phyloP scores from a whole-genome alignment of 208 protist genomes.

The Wallacemonas sp. region DNA sequence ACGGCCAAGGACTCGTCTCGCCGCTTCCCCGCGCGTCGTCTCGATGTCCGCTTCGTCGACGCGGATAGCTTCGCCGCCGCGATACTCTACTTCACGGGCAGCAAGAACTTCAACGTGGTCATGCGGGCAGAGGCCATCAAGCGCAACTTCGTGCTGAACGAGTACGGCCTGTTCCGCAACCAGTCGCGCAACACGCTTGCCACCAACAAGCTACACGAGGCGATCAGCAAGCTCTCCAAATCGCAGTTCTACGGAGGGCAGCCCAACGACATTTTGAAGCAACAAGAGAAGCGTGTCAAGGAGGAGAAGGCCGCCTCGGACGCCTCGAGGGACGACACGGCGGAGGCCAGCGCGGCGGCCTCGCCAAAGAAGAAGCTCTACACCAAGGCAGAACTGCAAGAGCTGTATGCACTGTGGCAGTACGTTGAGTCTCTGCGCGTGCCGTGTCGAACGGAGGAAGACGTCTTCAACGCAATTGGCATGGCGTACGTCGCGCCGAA shows the following conservation, averaged over 20 bases:
- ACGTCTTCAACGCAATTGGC: slow-evolving; percentile 73
- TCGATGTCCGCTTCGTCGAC: slow-evolving; percentile 90
- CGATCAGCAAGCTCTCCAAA: slow-evolving; percentile 63
- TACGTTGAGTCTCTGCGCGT: slow-evolving; percentile 67
- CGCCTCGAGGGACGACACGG: not conserved
- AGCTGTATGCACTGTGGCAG: slow-evolving; percentile 42
- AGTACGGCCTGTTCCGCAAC: slow-evolving; percentile 84
- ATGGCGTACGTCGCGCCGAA: slow-evolving; percentile 77
- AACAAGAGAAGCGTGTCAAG: slow-evolving; percentile 18
- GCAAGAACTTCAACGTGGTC: slow-evolving; percentile 91
- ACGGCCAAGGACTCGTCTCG: slow-evolving; percentile 12
- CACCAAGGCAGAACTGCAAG: slow-evolving; percentile 29
- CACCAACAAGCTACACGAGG: slow-evolving; percentile 38
- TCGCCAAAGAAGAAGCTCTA: slow-evolving; percentile 17
- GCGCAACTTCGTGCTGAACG: slow-evolving; percentile 74
- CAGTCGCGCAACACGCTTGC: slow-evolving; percentile 11
- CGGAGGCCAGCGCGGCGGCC: not conserved
- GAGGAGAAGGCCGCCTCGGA: slow-evolving; percentile 14
- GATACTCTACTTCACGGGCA: slow-evolving; percentile 93
- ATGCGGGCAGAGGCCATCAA: slow-evolving; percentile 89
- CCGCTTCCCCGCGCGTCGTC: slow-evolving; percentile 56
- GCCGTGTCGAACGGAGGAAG: slow-evolving; percentile 60
- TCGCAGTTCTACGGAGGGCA: slow-evolving; percentile 47
- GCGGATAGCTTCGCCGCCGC: slow-evolving; percentile 72
- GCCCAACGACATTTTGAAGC: slow-evolving; percentile 10